Evolutionary conservation across 352 stramenopile species (phyloP).

Genomic region (Globisporangium nunn): DNA sequence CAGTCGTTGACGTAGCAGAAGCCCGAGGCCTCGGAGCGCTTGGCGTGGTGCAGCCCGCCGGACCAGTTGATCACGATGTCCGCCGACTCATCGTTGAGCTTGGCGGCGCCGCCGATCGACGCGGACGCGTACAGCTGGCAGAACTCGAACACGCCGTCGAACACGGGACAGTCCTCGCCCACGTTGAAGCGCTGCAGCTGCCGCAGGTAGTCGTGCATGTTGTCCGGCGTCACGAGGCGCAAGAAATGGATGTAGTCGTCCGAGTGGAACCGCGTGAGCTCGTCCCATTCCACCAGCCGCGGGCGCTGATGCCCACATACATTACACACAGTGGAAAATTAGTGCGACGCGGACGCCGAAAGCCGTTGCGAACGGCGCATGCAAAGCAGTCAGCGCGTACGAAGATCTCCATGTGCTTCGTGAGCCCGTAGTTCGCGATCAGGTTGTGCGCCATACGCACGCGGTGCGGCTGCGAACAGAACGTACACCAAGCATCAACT

Average conservation of each 20-base stretch:
- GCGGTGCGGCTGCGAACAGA: slow-evolving; percentile 86
- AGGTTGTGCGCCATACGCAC: slow-evolving; percentile 99
- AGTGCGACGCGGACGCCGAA: background rate
- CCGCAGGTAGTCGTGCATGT: slow-evolving; percentile 94
- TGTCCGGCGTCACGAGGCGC: slow-evolving; percentile 96
- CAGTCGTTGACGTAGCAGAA: slow-evolving; percentile 99
- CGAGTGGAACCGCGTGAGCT: slow-evolving; percentile 98
- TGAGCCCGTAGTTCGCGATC: slow-evolving; percentile 98
- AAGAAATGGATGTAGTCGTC: slow-evolving; percentile 99
- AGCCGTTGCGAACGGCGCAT: no score
- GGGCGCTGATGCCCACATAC: slow-evolving; percentile 51
- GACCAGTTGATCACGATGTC: slow-evolving; percentile 99
- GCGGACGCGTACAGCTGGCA: slow-evolving; percentile 97
- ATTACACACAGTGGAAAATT: background rate
- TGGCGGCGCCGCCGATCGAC: slow-evolving; percentile 94
- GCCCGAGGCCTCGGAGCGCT: slow-evolving; percentile 96
- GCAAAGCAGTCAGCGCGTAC: slow-evolving; percentile 32
- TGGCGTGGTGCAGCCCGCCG: slow-evolving; percentile 98
- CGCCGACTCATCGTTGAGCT: slow-evolving; percentile 92
- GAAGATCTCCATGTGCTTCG: slow-evolving; percentile 99
- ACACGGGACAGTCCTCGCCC: slow-evolving; percentile 99
- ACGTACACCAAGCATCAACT: background rate
- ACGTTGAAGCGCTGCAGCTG: slow-evolving; percentile 97
- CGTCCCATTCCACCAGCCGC: slow-evolving; percentile 91
- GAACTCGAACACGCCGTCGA: slow-evolving; percentile 99